phyloP scores from a whole-genome alignment of 495 filamentous ascomycete genomes.

The Aspergillus panamensis region DNA sequence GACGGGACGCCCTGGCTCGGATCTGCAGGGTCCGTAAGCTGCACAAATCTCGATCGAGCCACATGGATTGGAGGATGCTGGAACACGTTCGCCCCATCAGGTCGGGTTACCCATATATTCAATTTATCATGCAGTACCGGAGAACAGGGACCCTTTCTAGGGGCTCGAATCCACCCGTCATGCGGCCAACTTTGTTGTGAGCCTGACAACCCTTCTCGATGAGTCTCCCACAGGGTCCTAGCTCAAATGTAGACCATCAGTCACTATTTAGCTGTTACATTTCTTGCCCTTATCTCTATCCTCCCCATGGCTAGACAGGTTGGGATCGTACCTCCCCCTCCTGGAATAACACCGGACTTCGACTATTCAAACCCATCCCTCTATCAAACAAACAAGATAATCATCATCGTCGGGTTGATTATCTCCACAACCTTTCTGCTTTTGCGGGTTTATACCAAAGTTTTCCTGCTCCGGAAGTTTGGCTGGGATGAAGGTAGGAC shows the following conservation, averaged over 20 bases:
- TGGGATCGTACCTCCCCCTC: constrained; percentile 1
- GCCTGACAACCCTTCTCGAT: not conserved
- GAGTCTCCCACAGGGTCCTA: not conserved
- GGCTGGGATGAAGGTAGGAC: constrained; percentile 31
- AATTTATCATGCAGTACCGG: not conserved
- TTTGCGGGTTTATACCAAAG: constrained; percentile 25
- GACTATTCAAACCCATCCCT: constrained; percentile 3
- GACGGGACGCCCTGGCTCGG: not conserved
- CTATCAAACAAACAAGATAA: not conserved
- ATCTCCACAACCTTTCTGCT: constrained; percentile 15
- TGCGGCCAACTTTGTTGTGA: not conserved
- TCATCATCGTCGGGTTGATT: constrained; percentile 18
- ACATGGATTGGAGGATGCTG: not conserved
- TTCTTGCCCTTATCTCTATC: not conserved
- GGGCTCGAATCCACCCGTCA: not conserved
- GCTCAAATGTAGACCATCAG: not conserved
- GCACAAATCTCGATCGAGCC: not conserved
- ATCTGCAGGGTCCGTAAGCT: constrained; percentile 1
- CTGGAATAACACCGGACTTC: constrained; percentile 1
- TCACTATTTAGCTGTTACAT: not conserved
- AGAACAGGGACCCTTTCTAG: not conserved
- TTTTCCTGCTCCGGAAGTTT: constrained; percentile 21
- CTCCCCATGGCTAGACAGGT: not conserved
- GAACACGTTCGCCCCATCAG: not conserved
- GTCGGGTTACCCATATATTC: not conserved